phyloP scores from a whole-genome alignment of 768 basidiomycete species.

The Russula sp. region DNA sequence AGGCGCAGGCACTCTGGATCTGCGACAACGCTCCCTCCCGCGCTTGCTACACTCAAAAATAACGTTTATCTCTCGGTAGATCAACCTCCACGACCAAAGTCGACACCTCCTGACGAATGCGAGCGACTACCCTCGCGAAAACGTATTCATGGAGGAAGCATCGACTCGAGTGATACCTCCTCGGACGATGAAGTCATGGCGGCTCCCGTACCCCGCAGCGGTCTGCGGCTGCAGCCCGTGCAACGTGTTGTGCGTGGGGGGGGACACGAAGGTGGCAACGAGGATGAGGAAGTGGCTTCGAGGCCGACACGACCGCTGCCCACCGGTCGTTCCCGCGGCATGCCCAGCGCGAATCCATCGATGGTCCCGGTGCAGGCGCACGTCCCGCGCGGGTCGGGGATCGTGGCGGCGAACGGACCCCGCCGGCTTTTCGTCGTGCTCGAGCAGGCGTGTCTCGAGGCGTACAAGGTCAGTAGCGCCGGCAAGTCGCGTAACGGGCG shows the following conservation, averaged over 20 bases:
- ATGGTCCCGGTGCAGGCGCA: conserved; percentile 81
- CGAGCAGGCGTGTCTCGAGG: conserved; percentile 92
- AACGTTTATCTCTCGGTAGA: conserved; percentile 28
- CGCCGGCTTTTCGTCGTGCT: conserved; percentile 84
- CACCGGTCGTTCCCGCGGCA: conserved; percentile 35
- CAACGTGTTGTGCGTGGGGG: not conserved
- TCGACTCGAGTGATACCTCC: conserved; percentile 23
- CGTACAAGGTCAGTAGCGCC: conserved; percentile 74
- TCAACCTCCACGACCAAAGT: conserved; percentile 66
- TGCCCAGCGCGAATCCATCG: conserved; percentile 50
- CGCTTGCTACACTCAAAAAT: conserved; percentile 22
- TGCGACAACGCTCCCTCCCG: conserved; percentile 30
- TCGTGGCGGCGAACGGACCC: conserved; percentile 40
- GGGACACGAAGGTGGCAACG: conserved; percentile 29
- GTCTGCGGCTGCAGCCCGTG: not conserved
- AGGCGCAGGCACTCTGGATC: conserved; percentile 62
- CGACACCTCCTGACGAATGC: conserved; percentile 58
- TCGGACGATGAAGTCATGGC: conserved; percentile 45
- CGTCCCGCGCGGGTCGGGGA: conserved; percentile 51
- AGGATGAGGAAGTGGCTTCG: conserved; percentile 46
- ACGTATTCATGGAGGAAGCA: conserved; percentile 22
- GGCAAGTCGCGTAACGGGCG: conserved; percentile 44
- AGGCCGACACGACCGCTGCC: conserved; percentile 27
- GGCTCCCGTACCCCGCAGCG: not conserved
- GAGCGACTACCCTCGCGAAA: conserved; percentile 40